Base-by-base conservation (phyloP, 164 flowering plant species). In the Liriodendron chinense region DNA sequence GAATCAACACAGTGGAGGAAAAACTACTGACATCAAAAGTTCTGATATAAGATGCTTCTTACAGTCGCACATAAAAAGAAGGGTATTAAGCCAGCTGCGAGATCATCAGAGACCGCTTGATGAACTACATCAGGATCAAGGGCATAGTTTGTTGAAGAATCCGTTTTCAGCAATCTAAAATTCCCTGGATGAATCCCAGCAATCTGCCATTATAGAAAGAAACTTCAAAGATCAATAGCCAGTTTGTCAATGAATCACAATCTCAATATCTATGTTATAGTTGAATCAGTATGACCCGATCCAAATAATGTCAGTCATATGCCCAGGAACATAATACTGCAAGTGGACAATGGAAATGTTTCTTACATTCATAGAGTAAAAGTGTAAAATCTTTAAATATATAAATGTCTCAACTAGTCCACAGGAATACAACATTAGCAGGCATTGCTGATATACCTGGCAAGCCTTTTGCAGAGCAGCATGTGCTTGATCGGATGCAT, bases 401-500 rank as follows among this genome's bases (percentile, higher is more conserved):
- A 53, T 12, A 53, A 53, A 53, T 53, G 59, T 12, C 12, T 2
- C 59, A 53, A 53, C 13, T 53, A 53, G 59, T 12, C 43, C 43
- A 34, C 43, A 34, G 43, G 43, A 34, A 34, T 34, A 34, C 43
- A 34, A 34, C 43, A 34, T 34, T 34, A 34, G 43, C 43, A 4
- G 43, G 6, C 7, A 7, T 34, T 34, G 43, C 43, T 34, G 43
- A 34, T 34, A 43, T 76, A 95, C 98, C 97, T 92, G 90, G 80
- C 98, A 93, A 57, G 98, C 98, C 83, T 95, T 95, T 76, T 83
- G 88, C 48, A 93, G 66, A 71, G 94, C 80, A 73, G 96, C 89
- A 80, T 95, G 98, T 57, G 98, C 87, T 82, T 93, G 97, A 83
- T 91, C 93, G 59, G 98, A 93, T 80, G 85, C 81, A 87, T 95